Evolutionary conservation across 805 yeast genomes (phyloP).

Genomic region (Candida sanyiensis): DNA sequence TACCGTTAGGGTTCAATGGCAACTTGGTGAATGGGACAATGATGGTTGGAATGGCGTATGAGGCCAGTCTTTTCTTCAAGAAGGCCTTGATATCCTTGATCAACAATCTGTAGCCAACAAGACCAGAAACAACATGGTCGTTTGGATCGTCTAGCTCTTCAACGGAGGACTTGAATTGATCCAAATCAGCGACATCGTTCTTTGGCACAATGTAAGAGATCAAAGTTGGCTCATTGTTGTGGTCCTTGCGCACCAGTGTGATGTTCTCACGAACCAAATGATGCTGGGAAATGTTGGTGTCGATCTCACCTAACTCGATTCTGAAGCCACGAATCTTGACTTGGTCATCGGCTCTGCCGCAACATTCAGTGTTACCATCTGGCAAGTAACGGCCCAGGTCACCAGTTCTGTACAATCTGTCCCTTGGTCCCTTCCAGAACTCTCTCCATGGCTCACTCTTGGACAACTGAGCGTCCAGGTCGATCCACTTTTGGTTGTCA

Average conservation of each 20-base stretch:
- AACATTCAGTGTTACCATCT: conserved; percentile 96
- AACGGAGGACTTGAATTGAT: conserved; percentile 37
- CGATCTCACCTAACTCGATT: conserved; percentile 97
- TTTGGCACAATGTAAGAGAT: conserved; percentile 90
- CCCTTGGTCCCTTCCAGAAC: conserved; percentile 91
- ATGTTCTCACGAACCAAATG: conserved; percentile 87
- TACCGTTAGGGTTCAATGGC: conserved; percentile 97
- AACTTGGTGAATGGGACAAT: conserved; percentile 80
- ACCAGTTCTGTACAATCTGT: conserved; percentile 93
- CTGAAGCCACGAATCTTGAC: conserved; percentile 98
- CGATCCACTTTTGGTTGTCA: conserved; percentile 55
- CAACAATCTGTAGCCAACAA: conserved; percentile 68
- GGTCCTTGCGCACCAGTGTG: conserved; percentile 86
- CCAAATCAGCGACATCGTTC: conserved; percentile 42
- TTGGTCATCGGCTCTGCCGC: conserved; percentile 99
- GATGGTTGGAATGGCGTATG: conserved; percentile 88
- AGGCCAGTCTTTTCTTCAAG: conserved; percentile 82
- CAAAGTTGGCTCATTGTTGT: conserved; percentile 86
- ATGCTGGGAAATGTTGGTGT: conserved; percentile 93
- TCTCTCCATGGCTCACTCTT: conserved; percentile 59
- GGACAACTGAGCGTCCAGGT: conserved; percentile 41
- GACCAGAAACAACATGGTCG: conserved; percentile 72
- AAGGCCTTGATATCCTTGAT: conserved; percentile 77
- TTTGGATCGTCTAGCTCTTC: conserved; percentile 38
- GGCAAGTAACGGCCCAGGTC: conserved; percentile 95